Conservation (phyloP, 2,329 filamentous ascomycete species). For the Fusarium protoensiforme region DNA sequence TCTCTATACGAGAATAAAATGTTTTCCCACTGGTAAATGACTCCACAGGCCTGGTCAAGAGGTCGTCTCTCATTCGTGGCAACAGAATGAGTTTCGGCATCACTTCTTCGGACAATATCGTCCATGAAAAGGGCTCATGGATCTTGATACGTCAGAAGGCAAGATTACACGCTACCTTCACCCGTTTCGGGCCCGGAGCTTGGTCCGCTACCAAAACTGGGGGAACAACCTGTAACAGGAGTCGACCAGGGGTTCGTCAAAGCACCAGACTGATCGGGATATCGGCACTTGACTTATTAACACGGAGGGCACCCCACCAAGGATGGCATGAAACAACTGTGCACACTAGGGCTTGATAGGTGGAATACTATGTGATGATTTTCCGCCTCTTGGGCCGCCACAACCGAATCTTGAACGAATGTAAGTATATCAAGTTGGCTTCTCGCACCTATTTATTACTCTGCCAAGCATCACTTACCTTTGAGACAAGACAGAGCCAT, state of each 20-base stretch:
- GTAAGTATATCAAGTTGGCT: neutral
- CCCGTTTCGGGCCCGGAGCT: neutral
- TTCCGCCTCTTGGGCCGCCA: neutral
- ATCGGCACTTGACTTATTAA: slow-evolving; percentile 4
- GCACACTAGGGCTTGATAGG: neutral
- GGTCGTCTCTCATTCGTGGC: neutral
- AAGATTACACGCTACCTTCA: neutral
- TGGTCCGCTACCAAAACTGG: neutral
- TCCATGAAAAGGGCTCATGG: neutral
- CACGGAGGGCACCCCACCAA: neutral
- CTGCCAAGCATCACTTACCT: no score
- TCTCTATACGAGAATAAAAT: neutral
- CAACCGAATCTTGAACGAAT: neutral
- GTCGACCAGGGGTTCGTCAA: neutral
- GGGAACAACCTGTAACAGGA: neutral
- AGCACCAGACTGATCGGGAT: neutral
- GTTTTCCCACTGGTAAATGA: neutral
- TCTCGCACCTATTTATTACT: neutral
- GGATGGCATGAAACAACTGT: neutral
- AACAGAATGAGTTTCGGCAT: neutral
- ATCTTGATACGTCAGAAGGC: neutral
- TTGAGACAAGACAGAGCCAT: no score
- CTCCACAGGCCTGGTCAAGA: neutral
- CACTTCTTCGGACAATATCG: neutral
- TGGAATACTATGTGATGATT: neutral